Base-by-base conservation (phyloP, 1,284 basidiomycete species). In the Acaromyces ingoldii region DNA sequence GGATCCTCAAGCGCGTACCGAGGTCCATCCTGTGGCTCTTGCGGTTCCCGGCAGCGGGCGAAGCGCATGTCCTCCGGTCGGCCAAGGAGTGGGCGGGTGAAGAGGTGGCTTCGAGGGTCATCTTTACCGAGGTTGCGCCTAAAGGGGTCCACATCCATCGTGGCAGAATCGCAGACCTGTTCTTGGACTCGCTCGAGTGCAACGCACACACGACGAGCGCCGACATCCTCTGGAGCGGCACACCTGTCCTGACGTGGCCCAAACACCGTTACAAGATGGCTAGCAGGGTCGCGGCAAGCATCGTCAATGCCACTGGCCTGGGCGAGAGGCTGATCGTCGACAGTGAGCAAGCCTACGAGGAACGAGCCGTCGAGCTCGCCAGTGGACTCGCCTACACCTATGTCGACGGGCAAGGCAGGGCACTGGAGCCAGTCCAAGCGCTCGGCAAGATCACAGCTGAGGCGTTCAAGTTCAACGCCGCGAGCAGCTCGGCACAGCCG, bases 141-240 rank as follows among this genome's bases (percentile, higher is more conserved):
- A 84, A 84, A 73, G 80, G 81, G 43, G 72, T 78, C 6, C 83
- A 84, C 60, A 80, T 84, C 50, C 72, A 78, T 47, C 80, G 83
- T 25, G 80, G 79, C 3, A 73, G 82, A 22, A 80, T 82, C 11
- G 81, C 81, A 2, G 83, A 84, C 61, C 75, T 84, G 13, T 82
- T 84, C 60, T 75, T 84, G n/a, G 83, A 84, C 63, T 84, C 83
- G 1, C 79, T 79, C 7, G 83, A 84, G 80, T 84, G 83, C 69
- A 83, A 82, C 55, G 83, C 83, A 4, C 83, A 84, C 58, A 84
- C 83, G 7, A 81, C 82, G 11, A 81, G 82, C 6, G 80, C 81
- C 13, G 83, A 84, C 61, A 80, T 84, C 30, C 71, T 84, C 25
- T 84, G 83, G 83, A 78, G 80, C 1, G 82, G 81, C 6, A 84